Evolutionary conservation across 176 grass and related monocot genomes (phyloP), one percentile per base, ranked within the genome.

Genomic region (Oryza meridionalis): DNA sequence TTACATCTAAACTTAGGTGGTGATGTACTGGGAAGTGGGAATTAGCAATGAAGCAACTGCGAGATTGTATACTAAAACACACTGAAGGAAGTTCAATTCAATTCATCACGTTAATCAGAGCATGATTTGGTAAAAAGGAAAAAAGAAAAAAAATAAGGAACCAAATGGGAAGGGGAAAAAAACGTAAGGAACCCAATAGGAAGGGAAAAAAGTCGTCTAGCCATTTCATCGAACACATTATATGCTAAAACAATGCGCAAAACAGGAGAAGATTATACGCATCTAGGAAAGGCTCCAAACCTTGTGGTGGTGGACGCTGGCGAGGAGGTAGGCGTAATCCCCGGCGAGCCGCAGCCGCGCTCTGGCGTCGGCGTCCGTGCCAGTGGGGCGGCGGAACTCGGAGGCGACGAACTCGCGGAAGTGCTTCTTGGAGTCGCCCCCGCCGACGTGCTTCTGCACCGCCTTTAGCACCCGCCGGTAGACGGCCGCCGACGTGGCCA

Each of bases 281-380:
- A 35, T 24, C 7, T 11, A 11, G 4, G 14, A 17, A 17, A 1
- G 3, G 24, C 22, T 26, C 35, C 22, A 43, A 94, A 95, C 93
- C 88, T 95, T 95, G 77, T 95, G 88, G 81, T 90, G 79, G 9
- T 90, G 90, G 26, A 95, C 90, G 40, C 88, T 90, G 72, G 77
- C 79, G 70, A 95, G 80, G 40, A 92, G 88, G 76, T 88, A 95
- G 7, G 90, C 80, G 69, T 92, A 92, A 65, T 88, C 88, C 35
- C 72, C 59, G 19, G 88, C 90, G 25, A 94, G 85, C 72, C 81
- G 84, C 85, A 90, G 79, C 81, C 84, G 88, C 4, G 80, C 76
- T 42, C 22, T 47, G 46, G 90, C 82, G 53, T 84, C 75, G 49
- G 81, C 90, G 35, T 81, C 86, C 70, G 81, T 47, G 37, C 66